phyloP scores from a whole-genome alignment of 768 basidiomycete genomes.

The Suillus paluster region DNA sequence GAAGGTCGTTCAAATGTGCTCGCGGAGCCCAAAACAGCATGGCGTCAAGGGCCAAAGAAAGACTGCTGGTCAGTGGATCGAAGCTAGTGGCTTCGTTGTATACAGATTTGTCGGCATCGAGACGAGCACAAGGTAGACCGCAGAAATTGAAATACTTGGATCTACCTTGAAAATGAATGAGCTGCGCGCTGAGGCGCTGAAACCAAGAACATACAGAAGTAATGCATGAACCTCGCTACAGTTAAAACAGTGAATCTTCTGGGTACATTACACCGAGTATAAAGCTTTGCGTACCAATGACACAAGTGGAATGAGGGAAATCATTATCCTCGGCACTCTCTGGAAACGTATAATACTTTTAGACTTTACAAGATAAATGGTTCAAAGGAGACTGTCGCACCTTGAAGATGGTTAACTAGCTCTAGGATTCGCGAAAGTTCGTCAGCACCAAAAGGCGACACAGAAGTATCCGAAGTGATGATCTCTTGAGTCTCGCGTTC shows the following conservation, averaged over 20 bases:
- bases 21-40: conserved; percentile 8
- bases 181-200: not conserved
- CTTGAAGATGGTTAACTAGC: conserved; percentile 13
- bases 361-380: too few relatives aligned
- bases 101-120: conserved; percentile 49
- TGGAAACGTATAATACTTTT: not conserved
- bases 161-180: conserved; percentile 21
- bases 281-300: conserved; percentile 1
- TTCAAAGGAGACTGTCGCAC: not conserved
- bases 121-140: conserved; percentile 50
- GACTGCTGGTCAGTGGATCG: not conserved
- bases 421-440: conserved; percentile 12
- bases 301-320: conserved; percentile 5
- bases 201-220: conserved; percentile 39
- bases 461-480: conserved; percentile 10
- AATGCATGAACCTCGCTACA: conserved; percentile 47
- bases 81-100: conserved; percentile 12
- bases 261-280: not conserved
- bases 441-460: conserved; percentile 14
- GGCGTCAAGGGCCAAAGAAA: conserved; percentile 8
- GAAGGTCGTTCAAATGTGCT: conserved; percentile 38
- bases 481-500: conserved; percentile 8
- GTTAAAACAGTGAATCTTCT: not conserved
- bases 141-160: conserved; percentile 49
- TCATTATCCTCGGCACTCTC: not conserved